phyloP scores from a whole-genome alignment of 2,329 filamentous ascomycete genomes.

The Endothia cerciana region DNA sequence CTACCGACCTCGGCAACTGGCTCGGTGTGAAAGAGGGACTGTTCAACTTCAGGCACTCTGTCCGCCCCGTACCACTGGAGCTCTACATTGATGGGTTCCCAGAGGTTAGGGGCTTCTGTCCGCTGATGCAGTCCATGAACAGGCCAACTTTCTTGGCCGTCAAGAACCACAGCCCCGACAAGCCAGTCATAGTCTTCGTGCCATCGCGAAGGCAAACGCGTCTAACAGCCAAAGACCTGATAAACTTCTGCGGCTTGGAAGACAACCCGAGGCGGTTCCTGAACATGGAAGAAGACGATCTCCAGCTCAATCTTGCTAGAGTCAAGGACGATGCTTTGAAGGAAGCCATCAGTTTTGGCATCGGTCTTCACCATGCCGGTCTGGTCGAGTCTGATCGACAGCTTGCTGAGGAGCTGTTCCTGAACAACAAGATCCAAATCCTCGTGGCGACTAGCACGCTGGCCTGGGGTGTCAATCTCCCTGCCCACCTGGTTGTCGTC shows the following conservation, averaged over 20 bases:
- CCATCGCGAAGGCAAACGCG: slow-evolving; percentile 93
- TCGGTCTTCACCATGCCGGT: slow-evolving; percentile 95
- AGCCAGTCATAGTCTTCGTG: slow-evolving; percentile 98
- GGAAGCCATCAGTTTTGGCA: slow-evolving; percentile 96
- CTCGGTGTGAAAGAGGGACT: slow-evolving; percentile 92
- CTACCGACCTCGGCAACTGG: slow-evolving; percentile 93
- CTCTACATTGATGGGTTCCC: slow-evolving; percentile 98
- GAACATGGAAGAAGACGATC: slow-evolving; percentile 90
- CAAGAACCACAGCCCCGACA: slow-evolving; percentile 93
- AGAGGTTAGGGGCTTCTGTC: slow-evolving; percentile 92
- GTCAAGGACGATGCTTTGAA: slow-evolving; percentile 93
- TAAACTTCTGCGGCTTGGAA: slow-evolving; percentile 98
- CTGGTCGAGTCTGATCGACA: slow-evolving; percentile 93
- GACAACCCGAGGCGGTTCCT: slow-evolving; percentile 94
- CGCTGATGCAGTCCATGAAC: slow-evolving; percentile 99
- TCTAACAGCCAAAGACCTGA: slow-evolving; percentile 91
- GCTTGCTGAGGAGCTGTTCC: slow-evolving; percentile 89
- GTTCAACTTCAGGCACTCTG: slow-evolving; percentile 97
- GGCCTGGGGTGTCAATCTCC: slow-evolving; percentile 97
- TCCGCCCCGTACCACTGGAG: slow-evolving; percentile 92
- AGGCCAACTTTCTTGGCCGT: slow-evolving; percentile 94
- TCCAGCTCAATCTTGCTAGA: slow-evolving; percentile 82
- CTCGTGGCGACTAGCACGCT: slow-evolving; percentile 94
- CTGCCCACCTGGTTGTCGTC: slow-evolving; percentile 94
- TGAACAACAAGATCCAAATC: slow-evolving; percentile 98